Evolutionary conservation across 495 filamentous ascomycete genomes (phyloP), one percentile per base, ranked within the genome.

Genomic region (Polyplosphaeria fusca): DNA sequence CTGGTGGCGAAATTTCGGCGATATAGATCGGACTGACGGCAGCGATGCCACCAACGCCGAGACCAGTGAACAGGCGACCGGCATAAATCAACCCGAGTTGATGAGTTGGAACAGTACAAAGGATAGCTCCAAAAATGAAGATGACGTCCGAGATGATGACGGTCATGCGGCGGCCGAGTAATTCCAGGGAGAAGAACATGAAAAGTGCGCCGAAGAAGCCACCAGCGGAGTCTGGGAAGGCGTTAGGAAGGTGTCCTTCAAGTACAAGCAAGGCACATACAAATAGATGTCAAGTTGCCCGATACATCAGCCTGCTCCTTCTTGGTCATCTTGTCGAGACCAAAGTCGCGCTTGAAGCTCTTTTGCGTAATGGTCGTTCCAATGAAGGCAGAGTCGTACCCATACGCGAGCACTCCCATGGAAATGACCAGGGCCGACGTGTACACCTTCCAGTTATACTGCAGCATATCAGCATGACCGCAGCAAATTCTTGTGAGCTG

Each of bases 151-250:
- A 55, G 22, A 68, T 62, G 47, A 63, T 60, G 28, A 68, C 60
- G 11, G 63, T 66, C 56, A 43, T 62, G 40, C 59, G 61, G 23
- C 67, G 66, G 39, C 68, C 68, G 24, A 71, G 55, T 2, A 59
- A 43, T 27, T 71, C 68, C 14, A 67, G 64, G 38, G 65, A 70
- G 55, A 71, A 67, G 65, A 68, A 66, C 61, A 70, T 58, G 58
- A 70, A 64, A 30, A 67, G 43, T 14, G 68, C 62, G 11, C 68
- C 65, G 45, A 67, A 67, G 37, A 69, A 67, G 7, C 64, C 68
- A 16, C 65, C 65, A 40, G 69, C 61, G n/a, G 63, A 65, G 44
- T 68, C 53, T 57, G 24, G 5, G 19, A 25, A 37, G 14, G 30
- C 12, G 2, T 55, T 5, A 45, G 40, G 37, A 53, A 16, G 1